phyloP scores from a whole-genome alignment of 108 stramenopile species.

The Cyclotella distinguenda region DNA sequence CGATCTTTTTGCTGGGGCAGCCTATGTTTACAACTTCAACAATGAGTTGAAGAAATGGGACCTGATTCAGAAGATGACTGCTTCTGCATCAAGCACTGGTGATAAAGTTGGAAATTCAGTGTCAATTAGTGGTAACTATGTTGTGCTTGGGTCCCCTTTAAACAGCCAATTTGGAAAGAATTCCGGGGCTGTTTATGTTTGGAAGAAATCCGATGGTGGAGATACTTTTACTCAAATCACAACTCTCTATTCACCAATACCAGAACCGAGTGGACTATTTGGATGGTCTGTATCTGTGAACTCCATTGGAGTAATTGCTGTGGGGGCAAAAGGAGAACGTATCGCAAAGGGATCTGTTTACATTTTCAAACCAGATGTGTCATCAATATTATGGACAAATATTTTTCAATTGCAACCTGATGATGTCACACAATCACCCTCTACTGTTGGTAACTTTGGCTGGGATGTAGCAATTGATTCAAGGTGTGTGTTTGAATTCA shows the following conservation, averaged over 20 bases:
- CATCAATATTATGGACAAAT: not conserved
- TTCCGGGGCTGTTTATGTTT: slow-evolving; percentile 1
- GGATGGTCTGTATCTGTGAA: slow-evolving; percentile 26
- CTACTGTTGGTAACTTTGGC: slow-evolving; percentile 15
- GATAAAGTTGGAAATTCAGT: slow-evolving; percentile 11
- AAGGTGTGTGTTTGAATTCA: not conserved
- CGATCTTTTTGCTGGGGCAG: slow-evolving; percentile 6
- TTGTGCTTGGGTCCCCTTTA: slow-evolving; percentile 12
- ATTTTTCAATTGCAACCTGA: not conserved
- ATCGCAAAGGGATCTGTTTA: slow-evolving; percentile 4
- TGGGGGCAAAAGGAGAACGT: slow-evolving; percentile 10
- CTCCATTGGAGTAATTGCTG: slow-evolving; percentile 7
- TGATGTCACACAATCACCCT: slow-evolving; percentile 6
- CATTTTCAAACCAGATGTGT: not conserved
- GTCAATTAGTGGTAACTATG: slow-evolving; percentile 1
- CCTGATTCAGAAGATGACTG: slow-evolving; percentile 7
- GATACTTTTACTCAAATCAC: slow-evolving; percentile 9
- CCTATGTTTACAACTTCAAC: slow-evolving; percentile 13
- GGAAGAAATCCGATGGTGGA: not conserved
- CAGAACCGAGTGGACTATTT: not conserved
- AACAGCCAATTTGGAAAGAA: slow-evolving; percentile 9
- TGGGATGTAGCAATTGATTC: slow-evolving; percentile 15
- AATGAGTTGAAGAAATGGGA: slow-evolving; percentile 5
- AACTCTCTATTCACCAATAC: not conserved
- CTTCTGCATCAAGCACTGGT: not conserved